These are phyloP conservation scores for Ophiosphaerella herpotricha DNA, from an alignment of 2,329 filamentous ascomycete species.

Conservation along the genomic window DNA sequence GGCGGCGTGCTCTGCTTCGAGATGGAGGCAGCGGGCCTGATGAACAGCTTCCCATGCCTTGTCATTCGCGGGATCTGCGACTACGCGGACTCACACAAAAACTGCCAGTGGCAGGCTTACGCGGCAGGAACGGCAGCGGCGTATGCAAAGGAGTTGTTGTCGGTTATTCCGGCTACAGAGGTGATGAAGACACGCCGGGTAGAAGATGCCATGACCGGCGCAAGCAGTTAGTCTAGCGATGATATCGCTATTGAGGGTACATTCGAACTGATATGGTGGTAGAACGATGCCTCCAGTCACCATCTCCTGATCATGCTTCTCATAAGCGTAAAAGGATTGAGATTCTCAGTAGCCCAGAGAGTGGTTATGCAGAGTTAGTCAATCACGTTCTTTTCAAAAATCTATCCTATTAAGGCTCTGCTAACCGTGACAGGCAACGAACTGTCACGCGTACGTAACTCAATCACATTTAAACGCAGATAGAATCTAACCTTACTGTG, in stretches of 20 bases:
- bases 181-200: too few species aligned
- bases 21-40: too few species aligned
- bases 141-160: slow-evolving; percentile 3
- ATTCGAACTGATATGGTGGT: too few species aligned
- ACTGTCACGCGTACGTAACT: slow-evolving; percentile 6
- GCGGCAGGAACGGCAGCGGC: slow-evolving; percentile 25
- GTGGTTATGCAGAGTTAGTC: slow-evolving; percentile 5
- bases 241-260: too few species aligned
- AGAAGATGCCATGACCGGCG: too few species aligned
- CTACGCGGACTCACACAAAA: too few species aligned
- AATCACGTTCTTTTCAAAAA: neutral
- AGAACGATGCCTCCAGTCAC: too few species aligned
- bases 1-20: too few species aligned
- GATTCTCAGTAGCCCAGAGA: neutral
- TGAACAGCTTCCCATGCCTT: too few species aligned
- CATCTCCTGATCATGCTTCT: slow-evolving; percentile 6
- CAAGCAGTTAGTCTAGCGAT: too few species aligned
- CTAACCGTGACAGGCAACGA: slow-evolving; percentile 4
- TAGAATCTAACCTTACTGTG: slow-evolving; percentile 14
- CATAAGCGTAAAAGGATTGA: slow-evolving; percentile 5
- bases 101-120: slow-evolving; percentile 11
- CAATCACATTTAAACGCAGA: slow-evolving; percentile 27
- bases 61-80: too few species aligned
- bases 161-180: too few species aligned
- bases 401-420: neutral